A percentile compares a stretch with the other conserved stretches of the same genome.
These are phyloP conservation scores for Zelonia costaricensis DNA, from an alignment of 208 protist species.

Conservation along the genomic window DNA sequence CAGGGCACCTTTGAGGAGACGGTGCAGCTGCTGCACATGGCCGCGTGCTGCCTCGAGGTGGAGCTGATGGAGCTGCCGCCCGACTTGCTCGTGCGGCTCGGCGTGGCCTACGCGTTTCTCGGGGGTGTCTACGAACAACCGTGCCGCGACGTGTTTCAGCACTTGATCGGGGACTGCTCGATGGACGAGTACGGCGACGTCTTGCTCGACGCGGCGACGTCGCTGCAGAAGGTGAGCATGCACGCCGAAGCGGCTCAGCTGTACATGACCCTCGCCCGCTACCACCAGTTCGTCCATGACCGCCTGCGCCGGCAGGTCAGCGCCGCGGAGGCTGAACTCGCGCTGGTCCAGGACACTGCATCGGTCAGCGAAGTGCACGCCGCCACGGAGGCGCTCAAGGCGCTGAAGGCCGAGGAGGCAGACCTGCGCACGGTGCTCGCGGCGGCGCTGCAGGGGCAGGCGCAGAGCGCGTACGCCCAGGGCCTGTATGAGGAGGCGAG, in stretches of 20 bases:
- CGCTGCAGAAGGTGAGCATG: conserved; percentile 75
- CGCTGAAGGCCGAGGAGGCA: conserved; percentile 20
- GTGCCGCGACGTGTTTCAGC: conserved; percentile 79
- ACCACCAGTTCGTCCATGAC: conserved; percentile 64
- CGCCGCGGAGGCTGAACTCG: conserved; percentile 20
- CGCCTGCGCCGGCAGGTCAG: conserved; percentile 18
- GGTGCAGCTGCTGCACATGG: conserved; percentile 64
- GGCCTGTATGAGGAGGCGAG: conserved; percentile 31
- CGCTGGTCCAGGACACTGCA: conserved; percentile 21
- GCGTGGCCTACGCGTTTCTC: conserved; percentile 80
- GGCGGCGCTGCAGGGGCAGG: conserved; percentile 58
- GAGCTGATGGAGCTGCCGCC: conserved; percentile 79
- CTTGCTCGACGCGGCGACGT: conserved; percentile 74
- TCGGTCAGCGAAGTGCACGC: conserved; percentile 18
- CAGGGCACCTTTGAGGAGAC: conserved; percentile 78
- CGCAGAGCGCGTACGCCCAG: conserved; percentile 55
- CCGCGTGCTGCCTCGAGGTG: conserved; percentile 64
- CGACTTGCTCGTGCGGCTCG: conserved; percentile 80
- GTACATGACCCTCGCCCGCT: conserved; percentile 67
- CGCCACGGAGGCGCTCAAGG: conserved; percentile 7
- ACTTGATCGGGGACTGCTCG: conserved; percentile 74
- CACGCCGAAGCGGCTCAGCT: conserved; percentile 56
- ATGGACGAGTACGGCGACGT: conserved; percentile 88
- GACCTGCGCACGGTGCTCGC: conserved; percentile 66
- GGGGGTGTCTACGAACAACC: conserved; percentile 52